Evolutionary conservation across 495 filamentous ascomycete genomes (phyloP), one percentile per base, ranked within the genome.

Genomic region (Friedmanniomyces endolithicus): DNA sequence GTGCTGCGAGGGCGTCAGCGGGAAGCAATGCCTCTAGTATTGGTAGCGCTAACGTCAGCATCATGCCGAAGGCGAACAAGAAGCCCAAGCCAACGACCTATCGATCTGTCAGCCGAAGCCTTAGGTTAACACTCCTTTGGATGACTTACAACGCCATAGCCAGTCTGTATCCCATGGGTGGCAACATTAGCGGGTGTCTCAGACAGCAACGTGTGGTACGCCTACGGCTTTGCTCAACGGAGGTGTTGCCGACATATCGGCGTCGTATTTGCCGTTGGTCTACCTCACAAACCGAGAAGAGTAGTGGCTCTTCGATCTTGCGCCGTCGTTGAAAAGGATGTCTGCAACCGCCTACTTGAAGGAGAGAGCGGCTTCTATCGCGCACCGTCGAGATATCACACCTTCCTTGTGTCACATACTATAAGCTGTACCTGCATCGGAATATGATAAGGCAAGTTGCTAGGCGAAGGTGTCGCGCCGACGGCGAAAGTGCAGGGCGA

Each of bases 1-100:
- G 68, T 70, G 37, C 37, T 41, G 17, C 2, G 9, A 14, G 6
- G 12, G 14, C n/a, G 63, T 68, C 22, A 68, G 22, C 51, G 67
- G 67, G 65, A 67, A 68, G 33, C 60, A 63, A 53, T 67, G 55
- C 17, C 62, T 65, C 45, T 44, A 19, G 25, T 11, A 37, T 27
- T 45, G 56, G 40, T 49, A 40, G 22, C 47, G 6, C 39, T 23
- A 19, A 23, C 19, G 31, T 31, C 27, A 56, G 11, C 35, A 49
- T 16, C n/a, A 39, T 27, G 27, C 8, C 65, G 57, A 46, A 68
- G 59, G 67, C 63, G 57, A 70, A 68, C 19, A 65, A 62, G 39
- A 68, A 67, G 22, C 67, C 67, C 23, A 70, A 41, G 12, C 67
- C 67, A 50, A 70, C 53, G 31, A 70, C 27, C 27, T 31, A 31